Percentiles rank a stretch among this genome's conserved stretches.
phyloP scores from a whole-genome alignment of 805 yeast species.

The Nakazawaea molendinolei region DNA sequence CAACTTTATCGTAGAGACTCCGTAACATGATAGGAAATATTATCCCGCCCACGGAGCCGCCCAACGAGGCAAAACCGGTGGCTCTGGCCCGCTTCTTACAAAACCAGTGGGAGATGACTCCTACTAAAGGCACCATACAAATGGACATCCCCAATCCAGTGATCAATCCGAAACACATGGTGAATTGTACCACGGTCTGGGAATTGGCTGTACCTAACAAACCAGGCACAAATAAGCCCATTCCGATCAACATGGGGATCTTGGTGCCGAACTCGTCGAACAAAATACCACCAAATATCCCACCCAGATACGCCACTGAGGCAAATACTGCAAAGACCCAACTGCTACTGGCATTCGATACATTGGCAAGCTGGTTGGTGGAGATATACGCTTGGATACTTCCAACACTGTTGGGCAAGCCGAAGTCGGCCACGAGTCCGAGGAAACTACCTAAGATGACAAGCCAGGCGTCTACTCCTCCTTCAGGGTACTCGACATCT shows the following conservation, averaged over 20 bases:
- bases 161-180: constrained; percentile 32
- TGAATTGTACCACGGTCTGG: constrained; percentile 31
- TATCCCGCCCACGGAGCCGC: constrained; percentile 64
- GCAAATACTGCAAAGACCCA: constrained; percentile 61
- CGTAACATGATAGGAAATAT: constrained; percentile 50
- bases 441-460: constrained; percentile 53
- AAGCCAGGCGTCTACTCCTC: constrained; percentile 49
- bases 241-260: constrained; percentile 33
- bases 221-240: constrained; percentile 37
- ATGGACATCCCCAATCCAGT: constrained; percentile 36
- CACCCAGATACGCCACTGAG: constrained; percentile 39
- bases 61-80: constrained; percentile 29
- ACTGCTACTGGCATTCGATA: constrained; percentile 46
- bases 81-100: constrained; percentile 33
- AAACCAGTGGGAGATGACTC: constrained; percentile 42
- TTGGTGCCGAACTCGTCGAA: constrained; percentile 50
- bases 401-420: constrained; percentile 35
- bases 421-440: constrained; percentile 49
- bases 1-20: constrained; percentile 37
- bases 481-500: constrained; percentile 53
- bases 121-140: constrained; percentile 37
- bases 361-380: constrained; percentile 42
- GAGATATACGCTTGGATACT: constrained; percentile 57
- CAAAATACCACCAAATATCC: constrained; percentile 48
- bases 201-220: constrained; percentile 44